These are phyloP conservation scores for Tremellales sp. DNA, from an alignment of 1,284 basidiomycete genomes.

Conservation along the genomic window DNA sequence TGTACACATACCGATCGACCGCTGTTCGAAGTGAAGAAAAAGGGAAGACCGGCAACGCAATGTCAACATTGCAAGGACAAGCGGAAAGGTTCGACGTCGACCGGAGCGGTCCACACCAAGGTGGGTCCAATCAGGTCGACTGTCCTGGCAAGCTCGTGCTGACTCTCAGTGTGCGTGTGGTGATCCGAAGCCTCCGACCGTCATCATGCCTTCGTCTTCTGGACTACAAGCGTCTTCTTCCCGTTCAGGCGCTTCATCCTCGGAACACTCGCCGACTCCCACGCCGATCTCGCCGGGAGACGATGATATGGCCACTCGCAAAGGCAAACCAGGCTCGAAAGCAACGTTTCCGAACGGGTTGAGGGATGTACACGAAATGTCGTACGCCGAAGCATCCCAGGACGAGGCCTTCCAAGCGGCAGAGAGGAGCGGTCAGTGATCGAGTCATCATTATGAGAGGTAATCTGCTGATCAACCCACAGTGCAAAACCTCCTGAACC, in stretches of 20 bases:
- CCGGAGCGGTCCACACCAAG: constrained; percentile 36
- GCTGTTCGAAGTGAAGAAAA: constrained; percentile 74
- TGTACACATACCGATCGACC: constrained; percentile 72
- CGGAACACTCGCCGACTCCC: background rate
- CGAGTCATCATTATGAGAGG: constrained; percentile 37
- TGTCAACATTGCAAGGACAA: constrained; percentile 71
- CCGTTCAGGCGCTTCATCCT: constrained; percentile 33
- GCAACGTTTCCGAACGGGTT: constrained; percentile 48
- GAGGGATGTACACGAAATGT: constrained; percentile 47
- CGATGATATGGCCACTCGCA: constrained; percentile 28
- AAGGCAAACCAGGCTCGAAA: constrained; percentile 38
- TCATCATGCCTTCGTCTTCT: constrained; percentile 18
- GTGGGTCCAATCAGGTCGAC: constrained; percentile 17
- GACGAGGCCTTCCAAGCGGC: constrained; percentile 26
- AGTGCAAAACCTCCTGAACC: constrained; percentile 41
- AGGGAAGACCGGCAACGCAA: constrained; percentile 72
- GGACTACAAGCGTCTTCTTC: constrained; percentile 48
- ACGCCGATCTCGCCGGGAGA: constrained; percentile 1
- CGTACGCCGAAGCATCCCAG: constrained; percentile 42
- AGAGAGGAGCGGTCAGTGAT: constrained; percentile 48
- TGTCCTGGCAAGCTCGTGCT: constrained; percentile 5
- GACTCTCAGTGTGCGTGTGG: constrained; percentile 38
- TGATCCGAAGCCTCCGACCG: constrained; percentile 14
- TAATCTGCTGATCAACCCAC: constrained; percentile 29
- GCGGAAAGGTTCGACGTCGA: constrained; percentile 55